phyloP scores from a whole-genome alignment of 202 grass and related monocot genomes.

The Panicum hallii region DNA sequence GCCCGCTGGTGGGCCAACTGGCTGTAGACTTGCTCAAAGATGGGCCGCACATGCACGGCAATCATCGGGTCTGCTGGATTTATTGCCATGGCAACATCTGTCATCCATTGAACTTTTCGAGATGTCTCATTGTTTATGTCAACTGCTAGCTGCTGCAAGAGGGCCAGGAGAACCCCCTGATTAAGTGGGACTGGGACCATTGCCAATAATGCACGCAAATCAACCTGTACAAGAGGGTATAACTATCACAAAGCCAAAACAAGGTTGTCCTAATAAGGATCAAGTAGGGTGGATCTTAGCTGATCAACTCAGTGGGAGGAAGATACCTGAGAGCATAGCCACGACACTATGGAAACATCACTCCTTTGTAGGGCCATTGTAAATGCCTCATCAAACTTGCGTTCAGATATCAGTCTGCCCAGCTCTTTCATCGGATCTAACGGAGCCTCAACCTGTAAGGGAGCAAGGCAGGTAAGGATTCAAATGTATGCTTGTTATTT shows the following conservation, averaged over 20 bases:
- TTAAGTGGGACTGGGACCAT: constrained; percentile 69
- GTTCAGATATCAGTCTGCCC: constrained; percentile 75
- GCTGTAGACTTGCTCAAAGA: constrained; percentile 91
- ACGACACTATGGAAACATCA: constrained; percentile 91
- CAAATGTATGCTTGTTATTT: constrained; percentile 1
- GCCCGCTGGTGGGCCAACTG: constrained; percentile 70
- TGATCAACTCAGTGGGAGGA: constrained; percentile 10
- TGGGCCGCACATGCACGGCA: constrained; percentile 77
- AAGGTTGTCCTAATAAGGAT: constrained; percentile 27
- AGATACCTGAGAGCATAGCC: constrained; percentile 92
- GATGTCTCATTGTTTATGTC: constrained; percentile 82
- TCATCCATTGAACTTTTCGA: constrained; percentile 84
- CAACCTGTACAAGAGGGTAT: constrained; percentile 69
- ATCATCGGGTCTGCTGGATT: constrained; percentile 82
- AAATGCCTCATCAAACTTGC: constrained; percentile 93
- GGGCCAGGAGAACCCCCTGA: constrained; percentile 91
- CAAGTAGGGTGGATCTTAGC: constrained; percentile 16
- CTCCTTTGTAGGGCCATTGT: constrained; percentile 95
- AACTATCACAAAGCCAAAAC: constrained; percentile 41
- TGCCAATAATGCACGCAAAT: constrained; percentile 74
- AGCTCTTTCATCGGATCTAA: constrained; percentile 90
- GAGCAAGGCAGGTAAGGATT: constrained; percentile 20
- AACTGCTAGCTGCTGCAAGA: constrained; percentile 95
- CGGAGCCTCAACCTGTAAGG: constrained; percentile 72
- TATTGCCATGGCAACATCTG: constrained; percentile 87